Conservation (phyloP, 1,284 basidiomycete genomes). For the Ustilago hordei region DNA sequence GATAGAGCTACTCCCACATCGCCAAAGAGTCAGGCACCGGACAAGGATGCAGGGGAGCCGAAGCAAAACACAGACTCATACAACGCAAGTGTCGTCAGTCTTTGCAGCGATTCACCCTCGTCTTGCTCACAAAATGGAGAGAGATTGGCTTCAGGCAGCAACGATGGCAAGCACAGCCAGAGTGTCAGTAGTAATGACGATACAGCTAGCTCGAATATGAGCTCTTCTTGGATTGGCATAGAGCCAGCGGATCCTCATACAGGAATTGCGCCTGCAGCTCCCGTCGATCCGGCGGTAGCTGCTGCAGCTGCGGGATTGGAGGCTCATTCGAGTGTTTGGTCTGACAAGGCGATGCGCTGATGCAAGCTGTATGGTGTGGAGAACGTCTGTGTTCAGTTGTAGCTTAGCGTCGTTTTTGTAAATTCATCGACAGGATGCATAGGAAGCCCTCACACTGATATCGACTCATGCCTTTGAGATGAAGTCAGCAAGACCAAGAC, state of each 20-base stretch:
- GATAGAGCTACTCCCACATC: background rate
- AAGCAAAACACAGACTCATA: constrained; percentile 6
- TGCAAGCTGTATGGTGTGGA: too few relatives aligned
- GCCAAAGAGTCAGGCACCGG: background rate
- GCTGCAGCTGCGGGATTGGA: constrained; percentile 39
- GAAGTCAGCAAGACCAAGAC: too few relatives aligned
- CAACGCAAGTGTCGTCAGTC: constrained; percentile 34
- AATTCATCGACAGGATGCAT: background rate
- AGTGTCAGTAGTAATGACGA: constrained; percentile 14
- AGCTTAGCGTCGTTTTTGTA: background rate
- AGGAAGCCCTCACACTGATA: too few relatives aligned
- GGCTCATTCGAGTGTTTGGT: constrained; percentile 8
- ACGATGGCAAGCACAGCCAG: background rate
- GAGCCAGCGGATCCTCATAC: constrained; percentile 14
- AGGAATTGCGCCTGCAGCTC: background rate
- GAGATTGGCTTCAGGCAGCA: background rate
- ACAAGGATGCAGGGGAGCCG: background rate
- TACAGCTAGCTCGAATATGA: constrained; percentile 27
- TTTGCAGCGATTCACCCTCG: constrained; percentile 26
- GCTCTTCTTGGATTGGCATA: constrained; percentile 50
- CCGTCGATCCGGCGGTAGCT: constrained; percentile 15
- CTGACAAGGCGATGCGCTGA: background rate
- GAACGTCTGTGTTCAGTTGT: background rate
- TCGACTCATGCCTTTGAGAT: too few relatives aligned
- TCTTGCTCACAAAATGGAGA: constrained; percentile 17